Base-by-base conservation (phyloP, 225 moss, liverwort and hornwort genomes). In the Lunularia cruciata region DNA sequence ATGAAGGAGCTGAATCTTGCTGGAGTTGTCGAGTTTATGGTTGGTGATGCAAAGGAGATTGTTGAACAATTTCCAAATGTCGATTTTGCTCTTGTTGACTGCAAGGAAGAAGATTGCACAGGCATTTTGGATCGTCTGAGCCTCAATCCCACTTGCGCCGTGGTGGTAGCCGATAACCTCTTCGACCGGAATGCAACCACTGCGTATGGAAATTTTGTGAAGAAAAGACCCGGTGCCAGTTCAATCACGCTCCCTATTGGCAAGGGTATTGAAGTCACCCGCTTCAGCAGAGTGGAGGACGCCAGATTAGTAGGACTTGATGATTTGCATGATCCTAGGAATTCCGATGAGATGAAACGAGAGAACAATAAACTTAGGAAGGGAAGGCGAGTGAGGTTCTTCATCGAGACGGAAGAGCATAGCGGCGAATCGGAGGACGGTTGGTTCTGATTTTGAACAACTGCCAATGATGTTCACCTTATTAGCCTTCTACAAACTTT, bases 1-100 rank as follows among this genome's bases (percentile, higher is more conserved):
- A 89, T 94, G 94, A 91, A 91, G 61, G 91, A 89, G 70, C 68
- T 94, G 58, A 88, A 85, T 55, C 72, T 94, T 9, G 85, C 94
- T 30, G 84, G 83, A 74, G 83, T 76, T n/a, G 94, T 89, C 30
- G 94, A 94, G 61, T 94, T 94, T 43, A 79, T 86, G 8, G 67
- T 84, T n/a, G 94, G 94, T 15, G 89, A 94, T 55, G 78, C 87
- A 0, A 85, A 90, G 49, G 86, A 87, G 70, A 86, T 91, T 52
- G 81, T 87, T 28, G 76, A 80, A 14, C 85, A 76, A 56, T 89
- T 81, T 19, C 53, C 65, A 6, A 69, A 83, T 74, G 89, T 94
- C 19, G 94, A 94, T 77, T 94, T 94, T 43, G 91, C 90, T 47
- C 71, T 87, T 20, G 75, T 94, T 30, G 94, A 94, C 75, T 94